Evolutionary conservation across 192 early-diverging fungal species (phyloP).

Genomic region (Funneliformis mosseae): DNA sequence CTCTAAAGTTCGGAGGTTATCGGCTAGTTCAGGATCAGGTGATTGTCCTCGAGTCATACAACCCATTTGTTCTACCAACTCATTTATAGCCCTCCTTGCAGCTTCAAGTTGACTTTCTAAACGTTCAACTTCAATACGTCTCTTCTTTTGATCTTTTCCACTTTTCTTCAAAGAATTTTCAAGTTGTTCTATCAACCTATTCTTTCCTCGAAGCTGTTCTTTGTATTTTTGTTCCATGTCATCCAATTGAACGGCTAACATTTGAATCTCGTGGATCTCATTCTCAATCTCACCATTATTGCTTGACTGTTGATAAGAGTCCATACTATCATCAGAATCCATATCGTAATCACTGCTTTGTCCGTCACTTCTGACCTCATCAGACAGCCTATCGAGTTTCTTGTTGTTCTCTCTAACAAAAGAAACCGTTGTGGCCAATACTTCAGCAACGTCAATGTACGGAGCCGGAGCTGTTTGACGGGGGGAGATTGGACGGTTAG

Average conservation of each 20-base stretch:
- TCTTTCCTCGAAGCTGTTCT: slow-evolving; percentile 20
- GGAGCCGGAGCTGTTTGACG: slow-evolving; percentile 5
- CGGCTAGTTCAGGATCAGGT: not conserved
- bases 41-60: not conserved
- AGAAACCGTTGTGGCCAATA: slow-evolving; percentile 26
- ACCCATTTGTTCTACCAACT: not conserved
- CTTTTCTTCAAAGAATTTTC: slow-evolving; percentile 8
- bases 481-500: slow-evolving; percentile 10
- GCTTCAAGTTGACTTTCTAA: slow-evolving; percentile 26
- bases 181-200: slow-evolving; percentile 22
- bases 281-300: slow-evolving; percentile 12
- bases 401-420: slow-evolving; percentile 31
- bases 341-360: slow-evolving; percentile 13
- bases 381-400: slow-evolving; percentile 22
- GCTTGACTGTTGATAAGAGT: not conserved
- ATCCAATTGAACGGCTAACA: not conserved
- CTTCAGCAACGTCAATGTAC: slow-evolving; percentile 34
- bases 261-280: slow-evolving; percentile 3
- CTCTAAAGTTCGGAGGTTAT: not conserved
- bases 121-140: not conserved
- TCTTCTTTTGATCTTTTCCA: slow-evolving; percentile 11
- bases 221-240: slow-evolving; percentile 20
- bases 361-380: slow-evolving; percentile 19
- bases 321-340: slow-evolving; percentile 13
- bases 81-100: slow-evolving; percentile 15